Evolutionary conservation across 2,329 filamentous ascomycete species (phyloP).

Genomic region (Cladosporium sp.): DNA sequence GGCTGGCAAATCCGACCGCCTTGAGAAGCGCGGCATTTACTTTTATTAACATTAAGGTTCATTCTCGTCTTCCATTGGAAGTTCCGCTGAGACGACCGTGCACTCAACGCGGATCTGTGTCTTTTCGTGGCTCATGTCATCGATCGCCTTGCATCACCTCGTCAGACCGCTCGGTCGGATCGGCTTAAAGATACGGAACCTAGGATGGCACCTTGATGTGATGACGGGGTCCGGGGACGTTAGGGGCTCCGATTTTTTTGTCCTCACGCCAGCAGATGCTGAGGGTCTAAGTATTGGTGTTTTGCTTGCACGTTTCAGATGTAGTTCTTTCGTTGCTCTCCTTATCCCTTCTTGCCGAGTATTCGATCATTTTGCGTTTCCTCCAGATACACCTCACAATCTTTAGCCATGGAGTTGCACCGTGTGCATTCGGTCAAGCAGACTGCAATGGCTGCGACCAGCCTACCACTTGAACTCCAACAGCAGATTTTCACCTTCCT

Average conservation of each 20-base stretch:
- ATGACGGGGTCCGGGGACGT: slow-evolving; percentile 6
- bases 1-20: not conserved
- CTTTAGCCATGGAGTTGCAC: slow-evolving; percentile 3
- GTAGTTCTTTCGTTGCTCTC: not conserved
- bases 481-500: slow-evolving; percentile 32
- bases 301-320: not conserved
- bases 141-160: slow-evolving; percentile 5
- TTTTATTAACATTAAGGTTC: not conserved
- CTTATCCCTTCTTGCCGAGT: not conserved
- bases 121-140: slow-evolving; percentile 12
- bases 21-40: not conserved
- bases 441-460: slow-evolving; percentile 20
- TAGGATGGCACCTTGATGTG: slow-evolving; percentile 6
- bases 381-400: not conserved
- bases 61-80: not conserved
- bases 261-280: not conserved
- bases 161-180: slow-evolving; percentile 12
- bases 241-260: slow-evolving; percentile 1
- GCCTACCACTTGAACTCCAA: slow-evolving; percentile 31
- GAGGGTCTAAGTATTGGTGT: not conserved
- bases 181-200: not conserved
- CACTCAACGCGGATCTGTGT: slow-evolving; percentile 6
- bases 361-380: not conserved
- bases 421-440: slow-evolving; percentile 11
- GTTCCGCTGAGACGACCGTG: slow-evolving; percentile 10